Evolutionary conservation across 768 basidiomycete species (phyloP).

Genomic region (Neoboletus subvelutipes): DNA sequence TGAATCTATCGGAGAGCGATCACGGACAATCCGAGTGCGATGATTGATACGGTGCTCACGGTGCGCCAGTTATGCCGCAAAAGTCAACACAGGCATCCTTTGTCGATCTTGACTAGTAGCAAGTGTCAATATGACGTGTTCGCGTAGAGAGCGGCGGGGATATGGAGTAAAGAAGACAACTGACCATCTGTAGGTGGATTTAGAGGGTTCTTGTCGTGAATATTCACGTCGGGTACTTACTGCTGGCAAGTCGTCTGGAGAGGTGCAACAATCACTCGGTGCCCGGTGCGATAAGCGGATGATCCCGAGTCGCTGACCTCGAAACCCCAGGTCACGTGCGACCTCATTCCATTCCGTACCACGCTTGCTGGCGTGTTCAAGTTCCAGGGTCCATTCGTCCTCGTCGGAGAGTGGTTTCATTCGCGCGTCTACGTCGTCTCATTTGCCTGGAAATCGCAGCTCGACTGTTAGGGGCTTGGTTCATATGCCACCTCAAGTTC

Average conservation of each 20-base stretch:
- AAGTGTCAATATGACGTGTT: background rate
- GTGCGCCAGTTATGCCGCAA: conserved; percentile 63
- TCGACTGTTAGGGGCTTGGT: conserved; percentile 1
- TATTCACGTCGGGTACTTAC: background rate
- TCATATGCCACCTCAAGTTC: conserved; percentile 16
- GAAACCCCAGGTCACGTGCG: conserved; percentile 24
- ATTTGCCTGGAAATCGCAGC: background rate
- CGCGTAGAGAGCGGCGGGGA: background rate
- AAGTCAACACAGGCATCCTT: conserved; percentile 58
- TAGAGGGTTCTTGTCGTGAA: background rate
- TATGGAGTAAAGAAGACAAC: background rate
- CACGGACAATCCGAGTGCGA: background rate
- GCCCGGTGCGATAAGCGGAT: conserved; percentile 19
- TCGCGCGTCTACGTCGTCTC: background rate
- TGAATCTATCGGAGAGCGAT: conserved; percentile 28
- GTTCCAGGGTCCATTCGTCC: background rate
- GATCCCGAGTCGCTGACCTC: conserved; percentile 19
- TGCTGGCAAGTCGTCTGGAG: background rate
- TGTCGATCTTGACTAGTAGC: conserved; percentile 26
- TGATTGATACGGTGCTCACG: conserved; percentile 46
- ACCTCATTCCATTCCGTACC: background rate
- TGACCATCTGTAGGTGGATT: conserved; percentile 21
- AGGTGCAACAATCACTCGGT: background rate
- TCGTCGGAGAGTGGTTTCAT: background rate
- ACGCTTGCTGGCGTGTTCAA: background rate